Base-by-base conservation (phyloP, 371 early-diverging fungal species). In the Dinochytrium kinnereticum region DNA sequence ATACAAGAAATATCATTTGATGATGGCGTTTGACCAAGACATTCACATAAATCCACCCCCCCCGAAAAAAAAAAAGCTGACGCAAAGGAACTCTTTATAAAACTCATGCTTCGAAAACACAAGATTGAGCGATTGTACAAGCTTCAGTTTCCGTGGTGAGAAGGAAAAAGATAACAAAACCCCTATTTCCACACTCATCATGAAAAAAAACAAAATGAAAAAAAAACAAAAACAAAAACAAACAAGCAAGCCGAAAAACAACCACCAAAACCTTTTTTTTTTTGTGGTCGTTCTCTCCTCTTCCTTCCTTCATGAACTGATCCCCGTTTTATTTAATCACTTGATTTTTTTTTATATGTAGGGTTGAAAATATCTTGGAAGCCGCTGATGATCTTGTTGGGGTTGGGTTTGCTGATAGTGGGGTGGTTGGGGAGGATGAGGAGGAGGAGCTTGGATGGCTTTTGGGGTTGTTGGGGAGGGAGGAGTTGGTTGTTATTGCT, bases 71-170 rank as follows among this genome's bases (percentile, higher is more conserved):
- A 10, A 24, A 34, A 34, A 64, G 64, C 13, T 13, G 37, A 37
- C 38, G 66, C 44, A 2, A 37, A 66, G 28, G 66, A 66, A 30
- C 49, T 65, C 26, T 76, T 76, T 39, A 72, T 76, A 21, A 71
- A 71, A 30, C 53, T 71, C 30, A 72, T 76, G 72, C 13, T 76
- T 36, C 68, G 77, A 1, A 68, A 44, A 31, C 61, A 61, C 57
- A 76, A 72, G 64, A 49, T 70, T 31, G 73, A 72, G 57, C 77
- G 77, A n/a, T 13, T 72, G 50, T 1, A 7, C 17, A 69, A 69
- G n/a, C 61, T 75, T 21, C 17, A 31, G 37, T 55, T 37, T 50
- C 69, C 64, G 2, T 3, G 68, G 51, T 51, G 55, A 53, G 49
- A 44, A 44, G 21, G 24, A 74, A 61, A 59, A 17, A 40, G 31